These are phyloP conservation scores for Podospora australis DNA, from an alignment of 495 filamentous ascomycete species.

Conservation along the genomic window DNA sequence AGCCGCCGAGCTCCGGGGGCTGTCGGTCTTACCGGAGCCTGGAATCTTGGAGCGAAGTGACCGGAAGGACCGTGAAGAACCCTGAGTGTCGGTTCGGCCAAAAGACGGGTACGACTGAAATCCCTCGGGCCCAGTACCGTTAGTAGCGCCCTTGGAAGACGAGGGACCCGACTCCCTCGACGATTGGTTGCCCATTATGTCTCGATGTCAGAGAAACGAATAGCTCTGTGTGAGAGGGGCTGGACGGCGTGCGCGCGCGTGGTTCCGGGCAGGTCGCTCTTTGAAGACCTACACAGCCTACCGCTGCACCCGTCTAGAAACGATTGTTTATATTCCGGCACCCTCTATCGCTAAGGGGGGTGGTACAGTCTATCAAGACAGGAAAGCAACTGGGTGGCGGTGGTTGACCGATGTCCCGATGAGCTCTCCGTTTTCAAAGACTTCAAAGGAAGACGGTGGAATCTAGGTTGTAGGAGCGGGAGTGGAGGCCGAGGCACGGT, in stretches of 20 bases:
- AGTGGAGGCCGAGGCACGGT: conserved; percentile 9
- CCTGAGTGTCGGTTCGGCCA: conserved; percentile 88
- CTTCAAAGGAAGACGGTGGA: conserved; percentile 7
- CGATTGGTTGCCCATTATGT: conserved; percentile 81
- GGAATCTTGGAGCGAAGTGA: conserved; percentile 58
- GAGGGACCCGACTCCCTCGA: conserved; percentile 63
- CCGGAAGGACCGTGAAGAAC: conserved; percentile 85
- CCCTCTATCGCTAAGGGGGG: conserved; percentile 36
- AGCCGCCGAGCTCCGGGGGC: conserved; percentile 67
- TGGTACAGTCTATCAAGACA: conserved; percentile 43
- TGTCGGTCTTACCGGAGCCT: conserved; percentile 59
- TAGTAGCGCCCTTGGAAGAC: conserved; percentile 30
- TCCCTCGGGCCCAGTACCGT: conserved; percentile 29
- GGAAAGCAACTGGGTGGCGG: conserved; percentile 38
- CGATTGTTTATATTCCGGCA: conserved; percentile 11
- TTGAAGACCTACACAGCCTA: conserved; percentile 38
- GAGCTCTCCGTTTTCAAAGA: conserved; percentile 36
- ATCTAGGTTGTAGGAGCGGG: conserved; percentile 11
- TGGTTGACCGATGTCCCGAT: conserved; percentile 37
- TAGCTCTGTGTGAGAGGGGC: conserved; percentile 28
- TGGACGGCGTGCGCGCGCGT: conserved; percentile 37
- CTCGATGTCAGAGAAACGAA: conserved; percentile 25
- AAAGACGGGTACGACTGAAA: conserved; percentile 85
- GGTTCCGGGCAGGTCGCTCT: conserved; percentile 29
- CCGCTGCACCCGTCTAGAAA: conserved; percentile 36